phyloP scores from a whole-genome alignment of 2,329 filamentous ascomycete genomes.

The Alternaria gansuensis region DNA sequence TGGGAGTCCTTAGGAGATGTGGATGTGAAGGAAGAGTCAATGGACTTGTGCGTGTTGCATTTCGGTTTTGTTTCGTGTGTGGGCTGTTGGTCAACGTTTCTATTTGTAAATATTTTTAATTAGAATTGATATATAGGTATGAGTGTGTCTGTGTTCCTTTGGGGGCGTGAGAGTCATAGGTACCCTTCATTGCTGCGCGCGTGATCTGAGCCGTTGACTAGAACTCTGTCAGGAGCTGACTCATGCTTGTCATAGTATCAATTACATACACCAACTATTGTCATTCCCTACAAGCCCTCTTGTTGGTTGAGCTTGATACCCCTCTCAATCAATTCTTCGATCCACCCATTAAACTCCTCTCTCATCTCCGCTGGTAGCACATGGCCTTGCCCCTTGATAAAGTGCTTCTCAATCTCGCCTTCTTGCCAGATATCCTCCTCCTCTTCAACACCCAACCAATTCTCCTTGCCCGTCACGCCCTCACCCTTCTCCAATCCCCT shows the following conservation, averaged over 20 bases:
- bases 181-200: too few relatives aligned
- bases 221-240: not conserved
- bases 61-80: constrained; percentile 13
- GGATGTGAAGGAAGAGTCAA: not conserved
- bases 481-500: constrained; percentile 68
- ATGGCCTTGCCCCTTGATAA: constrained; percentile 78
- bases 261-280: too few relatives aligned
- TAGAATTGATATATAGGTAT: not conserved
- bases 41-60: not conserved
- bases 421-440: constrained; percentile 51
- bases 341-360: constrained; percentile 71
- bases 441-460: constrained; percentile 45
- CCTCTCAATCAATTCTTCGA: constrained; percentile 67
- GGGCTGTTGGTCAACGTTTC: not conserved
- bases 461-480: constrained; percentile 46
- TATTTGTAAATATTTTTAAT: not conserved
- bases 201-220: too few relatives aligned
- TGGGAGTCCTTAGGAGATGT: not conserved
- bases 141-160: not conserved
- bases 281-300: constrained; percentile 17
- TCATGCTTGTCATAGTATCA: too few relatives aligned
- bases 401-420: constrained; percentile 61
- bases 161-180: too few relatives aligned
- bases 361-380: constrained; percentile 76
- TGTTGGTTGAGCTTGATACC: constrained; percentile 58